Percentiles rank a stretch among this genome's conserved stretches.
Evolutionary conservation across 2,329 filamentous ascomycete genomes (phyloP).

Genomic region (Colletotrichum karsti): DNA sequence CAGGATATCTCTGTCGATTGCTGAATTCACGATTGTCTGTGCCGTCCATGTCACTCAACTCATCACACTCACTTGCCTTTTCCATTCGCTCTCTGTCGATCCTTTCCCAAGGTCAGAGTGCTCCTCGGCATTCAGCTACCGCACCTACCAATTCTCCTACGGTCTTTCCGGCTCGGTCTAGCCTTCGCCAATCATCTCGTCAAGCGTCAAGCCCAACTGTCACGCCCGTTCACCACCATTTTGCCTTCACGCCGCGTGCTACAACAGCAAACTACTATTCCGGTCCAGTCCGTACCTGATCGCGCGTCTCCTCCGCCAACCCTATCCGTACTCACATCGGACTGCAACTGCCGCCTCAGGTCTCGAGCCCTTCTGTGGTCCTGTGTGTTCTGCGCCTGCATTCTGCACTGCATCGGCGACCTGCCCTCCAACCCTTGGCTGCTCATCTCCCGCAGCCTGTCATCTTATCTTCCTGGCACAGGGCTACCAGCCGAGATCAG

Average conservation of each 20-base stretch:
- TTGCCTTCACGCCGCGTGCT: too few species aligned
- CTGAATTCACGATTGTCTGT: not conserved
- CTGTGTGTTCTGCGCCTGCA: not conserved
- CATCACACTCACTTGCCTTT: not conserved
- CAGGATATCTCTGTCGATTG: not conserved
- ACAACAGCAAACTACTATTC: too few species aligned
- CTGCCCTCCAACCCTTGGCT: constrained; percentile 3
- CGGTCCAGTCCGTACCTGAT: not conserved
- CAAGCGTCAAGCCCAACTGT: not conserved
- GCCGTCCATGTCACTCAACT: not conserved
- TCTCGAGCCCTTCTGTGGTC: constrained; percentile 16
- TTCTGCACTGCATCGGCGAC: not conserved
- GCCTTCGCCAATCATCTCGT: not conserved
- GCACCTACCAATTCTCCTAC: not conserved
- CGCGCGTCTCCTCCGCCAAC: not conserved
- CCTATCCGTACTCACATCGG: not conserved
- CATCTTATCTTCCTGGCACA: constrained; percentile 20
- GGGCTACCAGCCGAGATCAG: constrained; percentile 20
- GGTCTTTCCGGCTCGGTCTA: constrained; percentile 1
- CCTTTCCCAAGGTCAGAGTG: constrained; percentile 1
- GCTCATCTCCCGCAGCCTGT: constrained; percentile 27
- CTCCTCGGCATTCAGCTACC: not conserved
- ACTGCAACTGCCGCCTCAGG: constrained; percentile 8
- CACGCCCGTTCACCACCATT: not conserved
- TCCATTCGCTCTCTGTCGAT: constrained; percentile 4